A percentile compares a stretch with the other conserved stretches of the same genome.
phyloP scores from a whole-genome alignment of 1,284 basidiomycete genomes.

The Microbotryum saponariae region DNA sequence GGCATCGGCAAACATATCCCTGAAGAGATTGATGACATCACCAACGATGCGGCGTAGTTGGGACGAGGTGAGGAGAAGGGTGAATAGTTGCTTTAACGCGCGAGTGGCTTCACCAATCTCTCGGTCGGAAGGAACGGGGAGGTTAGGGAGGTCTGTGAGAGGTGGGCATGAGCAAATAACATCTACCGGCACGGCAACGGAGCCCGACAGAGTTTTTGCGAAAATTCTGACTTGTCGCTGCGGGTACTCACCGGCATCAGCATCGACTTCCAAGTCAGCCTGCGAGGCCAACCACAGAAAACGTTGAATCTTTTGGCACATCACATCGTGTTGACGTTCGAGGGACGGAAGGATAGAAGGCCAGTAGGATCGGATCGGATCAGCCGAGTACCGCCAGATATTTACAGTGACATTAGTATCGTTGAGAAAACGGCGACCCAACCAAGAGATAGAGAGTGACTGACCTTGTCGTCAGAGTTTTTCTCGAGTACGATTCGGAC shows the following conservation, averaged over 20 bases:
- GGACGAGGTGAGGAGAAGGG: slow-evolving; percentile 44
- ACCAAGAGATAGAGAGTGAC: not conserved
- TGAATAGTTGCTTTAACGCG: slow-evolving; percentile 43
- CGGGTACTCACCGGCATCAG: slow-evolving; percentile 5
- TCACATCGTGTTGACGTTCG: too few relatives aligned
- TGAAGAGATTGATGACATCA: slow-evolving; percentile 43
- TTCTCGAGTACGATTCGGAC: slow-evolving; percentile 42
- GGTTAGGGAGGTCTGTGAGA: slow-evolving; percentile 36
- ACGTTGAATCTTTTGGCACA: slow-evolving; percentile 32
- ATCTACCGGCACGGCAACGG: not conserved
- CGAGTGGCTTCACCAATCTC: slow-evolving; percentile 42
- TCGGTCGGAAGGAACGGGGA: slow-evolving; percentile 30
- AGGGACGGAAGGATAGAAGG: not conserved
- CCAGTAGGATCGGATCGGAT: not conserved
- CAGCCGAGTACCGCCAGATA: not conserved
- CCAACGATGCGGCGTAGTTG: slow-evolving; percentile 43
- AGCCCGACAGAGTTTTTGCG: too few relatives aligned
- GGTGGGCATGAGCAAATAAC: slow-evolving; percentile 28
- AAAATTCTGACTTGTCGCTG: not conserved
- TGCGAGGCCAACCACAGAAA: slow-evolving; percentile 38
- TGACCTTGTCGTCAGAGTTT: slow-evolving; percentile 40
- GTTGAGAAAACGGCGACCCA: not conserved
- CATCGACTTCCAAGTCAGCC: slow-evolving; percentile 34
- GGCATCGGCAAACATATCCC: slow-evolving; percentile 46
- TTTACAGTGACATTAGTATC: too few relatives aligned